phyloP scores from a whole-genome alignment of 2,329 filamentous ascomycete genomes.

The Niveomyces coronatus region DNA sequence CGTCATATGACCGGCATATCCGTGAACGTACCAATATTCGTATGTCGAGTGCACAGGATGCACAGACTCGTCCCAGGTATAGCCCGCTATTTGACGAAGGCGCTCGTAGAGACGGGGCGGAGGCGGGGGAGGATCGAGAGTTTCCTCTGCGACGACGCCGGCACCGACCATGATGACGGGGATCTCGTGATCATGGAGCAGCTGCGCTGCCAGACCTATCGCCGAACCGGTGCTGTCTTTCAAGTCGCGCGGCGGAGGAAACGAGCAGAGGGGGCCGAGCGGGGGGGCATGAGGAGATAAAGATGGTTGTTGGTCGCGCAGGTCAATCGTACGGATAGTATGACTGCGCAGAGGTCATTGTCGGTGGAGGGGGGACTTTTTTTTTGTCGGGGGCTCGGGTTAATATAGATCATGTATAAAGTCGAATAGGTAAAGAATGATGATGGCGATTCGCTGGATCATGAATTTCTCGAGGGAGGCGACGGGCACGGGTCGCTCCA shows the following conservation, averaged over 20 bases:
- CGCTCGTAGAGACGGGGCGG: constrained; percentile 62
- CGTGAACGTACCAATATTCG: constrained; percentile 63
- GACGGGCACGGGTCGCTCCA: not conserved
- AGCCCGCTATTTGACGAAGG: constrained; percentile 61
- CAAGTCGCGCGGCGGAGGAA: not conserved
- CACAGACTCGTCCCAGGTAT: constrained; percentile 61
- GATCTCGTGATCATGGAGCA: constrained; percentile 7
- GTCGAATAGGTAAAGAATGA: not conserved
- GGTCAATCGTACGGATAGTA: constrained; percentile 6
- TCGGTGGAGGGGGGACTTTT: not conserved
- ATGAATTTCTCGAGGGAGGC: not conserved
- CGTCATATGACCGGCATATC: not conserved
- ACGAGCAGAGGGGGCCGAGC: not conserved
- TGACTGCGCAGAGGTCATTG: constrained; percentile 5
- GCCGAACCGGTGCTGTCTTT: not conserved
- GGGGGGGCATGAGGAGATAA: not conserved
- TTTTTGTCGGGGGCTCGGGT: not conserved
- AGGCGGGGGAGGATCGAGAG: constrained; percentile 53
- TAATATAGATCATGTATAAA: not conserved
- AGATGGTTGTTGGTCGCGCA: not conserved
- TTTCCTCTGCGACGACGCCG: constrained; percentile 39
- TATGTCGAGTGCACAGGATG: constrained; percentile 59
- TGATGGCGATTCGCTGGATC: not conserved
- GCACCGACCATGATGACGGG: constrained; percentile 39
- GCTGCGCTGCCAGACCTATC: not conserved